Evolutionary conservation across 176 grass and related monocot species (phyloP), one percentile per base, ranked within the genome.

Genomic region (Eragrostis curvula): DNA sequence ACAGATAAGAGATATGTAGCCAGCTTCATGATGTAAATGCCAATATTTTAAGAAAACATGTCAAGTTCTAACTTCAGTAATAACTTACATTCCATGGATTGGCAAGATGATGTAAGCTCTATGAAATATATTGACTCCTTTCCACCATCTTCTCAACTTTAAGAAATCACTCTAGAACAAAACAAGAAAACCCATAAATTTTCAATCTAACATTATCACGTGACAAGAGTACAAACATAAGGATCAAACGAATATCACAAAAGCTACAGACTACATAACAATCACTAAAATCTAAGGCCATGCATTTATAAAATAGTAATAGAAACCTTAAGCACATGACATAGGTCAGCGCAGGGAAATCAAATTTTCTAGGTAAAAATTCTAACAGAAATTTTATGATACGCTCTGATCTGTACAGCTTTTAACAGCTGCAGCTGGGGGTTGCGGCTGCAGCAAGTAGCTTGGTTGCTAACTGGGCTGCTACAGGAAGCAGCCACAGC

Each of bases 111-210:
- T 81, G 56, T 98, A 98, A 59, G 89, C 68, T 42, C 85, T 95
- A 49, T 93, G 77, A 82, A 93, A 98, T 90, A 95, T 95, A 79
- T 90, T 91, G 43, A 93, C 87, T 88, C 89, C 96, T 91, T 98
- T 98, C 90, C 92, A 96, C 96, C 96, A 98, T 88, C 90, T 91
- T 83, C 96, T 95, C 77, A 98, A 79, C 79, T 96, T 98, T 51
- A 39, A 10, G 32, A 98, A 98, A 51, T 79, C 68, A 79, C 3
- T 11, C 88, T 90, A 79, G 8, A 71, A 82, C n/a, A 74, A 82
- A 77, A 77, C 66, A 30, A 21, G 4, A 57, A 68, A 6, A 36
- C 32, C 32, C 17, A 64, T 74, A 74, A 74, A 41, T 49, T 72
- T 78, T 5, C 18, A 71, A 72, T 81, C 40, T 45, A 70, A 75